Evolutionary conservation across 2,329 filamentous ascomycete species (phyloP).

Genomic region (Xylaria sp.): DNA sequence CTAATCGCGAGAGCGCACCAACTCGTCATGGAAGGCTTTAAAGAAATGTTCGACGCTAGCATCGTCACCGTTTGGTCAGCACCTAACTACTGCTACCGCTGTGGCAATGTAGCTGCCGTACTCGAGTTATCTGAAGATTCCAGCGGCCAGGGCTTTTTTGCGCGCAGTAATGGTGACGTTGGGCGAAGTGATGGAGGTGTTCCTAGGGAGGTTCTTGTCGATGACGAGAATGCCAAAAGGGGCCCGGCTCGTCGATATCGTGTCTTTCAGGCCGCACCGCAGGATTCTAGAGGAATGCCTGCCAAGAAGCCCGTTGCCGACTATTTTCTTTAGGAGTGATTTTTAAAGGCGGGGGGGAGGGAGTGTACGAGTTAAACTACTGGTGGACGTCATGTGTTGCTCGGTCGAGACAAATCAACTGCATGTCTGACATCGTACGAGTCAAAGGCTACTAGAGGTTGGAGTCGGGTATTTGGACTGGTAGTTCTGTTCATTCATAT

Average conservation of each 20-base stretch:
- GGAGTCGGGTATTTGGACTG: conserved; percentile 1
- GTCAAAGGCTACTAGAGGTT: not conserved
- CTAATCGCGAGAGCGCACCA: conserved; percentile 95
- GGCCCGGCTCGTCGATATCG: conserved; percentile 91
- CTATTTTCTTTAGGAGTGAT: conserved; percentile 77
- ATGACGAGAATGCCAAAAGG: conserved; percentile 57
- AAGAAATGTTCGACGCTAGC: conserved; percentile 96
- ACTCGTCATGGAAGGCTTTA: conserved; percentile 99
- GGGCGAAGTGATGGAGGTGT: conserved; percentile 60
- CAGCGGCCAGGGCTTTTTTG: conserved; percentile 75
- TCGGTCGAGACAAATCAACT: not conserved
- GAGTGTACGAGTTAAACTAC: not conserved
- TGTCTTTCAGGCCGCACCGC: conserved; percentile 95
- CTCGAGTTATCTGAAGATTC: conserved; percentile 91
- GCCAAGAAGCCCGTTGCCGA: conserved; percentile 98
- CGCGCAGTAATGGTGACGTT: conserved; percentile 77
- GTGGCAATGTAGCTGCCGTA: conserved; percentile 94
- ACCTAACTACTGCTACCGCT: conserved; percentile 96
- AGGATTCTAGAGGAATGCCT: conserved; percentile 96
- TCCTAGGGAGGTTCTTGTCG: conserved; percentile 59
- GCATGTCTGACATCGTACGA: not conserved
- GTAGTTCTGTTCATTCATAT: not conserved
- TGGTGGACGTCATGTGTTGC: not conserved
- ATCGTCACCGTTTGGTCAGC: conserved; percentile 99
- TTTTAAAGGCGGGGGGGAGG: not conserved